Evolutionary conservation across 768 basidiomycete genomes (phyloP), one percentile per base, ranked within the genome.

Genomic region (Sarcodon aspratus): DNA sequence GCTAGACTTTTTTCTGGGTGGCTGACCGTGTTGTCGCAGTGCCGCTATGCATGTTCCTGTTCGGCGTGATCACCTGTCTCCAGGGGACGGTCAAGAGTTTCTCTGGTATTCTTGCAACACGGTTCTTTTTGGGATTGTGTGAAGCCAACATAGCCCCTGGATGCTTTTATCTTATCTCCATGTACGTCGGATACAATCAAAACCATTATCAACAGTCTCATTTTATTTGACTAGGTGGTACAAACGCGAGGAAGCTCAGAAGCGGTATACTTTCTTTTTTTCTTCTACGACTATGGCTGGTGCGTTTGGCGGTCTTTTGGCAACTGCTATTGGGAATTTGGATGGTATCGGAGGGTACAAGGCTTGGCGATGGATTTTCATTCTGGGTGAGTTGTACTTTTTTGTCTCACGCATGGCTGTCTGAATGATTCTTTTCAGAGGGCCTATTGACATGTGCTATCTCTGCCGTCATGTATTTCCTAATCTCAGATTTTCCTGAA

Each of bases 291-390:
- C 50, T 4, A 18, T 48, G 36, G 49, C 55, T 9, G 54, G 52
- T 53, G 36, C 13, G 45, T 36, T 40, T 11, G 55, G 52, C 10
- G 21, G 50, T 38, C 10, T 33, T 32, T 17, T 51, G 49, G 63
- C 63, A 10, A 59, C 58, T 42, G 63, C 60, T 8, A 64, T 64
- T 36, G 63, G 61, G 18, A 62, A 64, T 54, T 61, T 62, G 61
- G 63, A 64, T 61, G 8, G 63, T 33, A 37, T 61, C 33, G 53
- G 52, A n/a, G 61, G 63, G 10, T 60, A 57, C 44, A 53, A 53
- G 9, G 63, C 59, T 34, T 64, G 63, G 63, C 52, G 63, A 18
- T 64, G 61, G 63, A 55, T 62, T 17, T 64, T 64, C 60, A 64
- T 64, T 36, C 46, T 62, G 1, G 61, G 60, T 61, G 13, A 18